phyloP scores from a whole-genome alignment of 1,139 yeast genomes.

The Saccharomycopsis hybrid region DNA sequence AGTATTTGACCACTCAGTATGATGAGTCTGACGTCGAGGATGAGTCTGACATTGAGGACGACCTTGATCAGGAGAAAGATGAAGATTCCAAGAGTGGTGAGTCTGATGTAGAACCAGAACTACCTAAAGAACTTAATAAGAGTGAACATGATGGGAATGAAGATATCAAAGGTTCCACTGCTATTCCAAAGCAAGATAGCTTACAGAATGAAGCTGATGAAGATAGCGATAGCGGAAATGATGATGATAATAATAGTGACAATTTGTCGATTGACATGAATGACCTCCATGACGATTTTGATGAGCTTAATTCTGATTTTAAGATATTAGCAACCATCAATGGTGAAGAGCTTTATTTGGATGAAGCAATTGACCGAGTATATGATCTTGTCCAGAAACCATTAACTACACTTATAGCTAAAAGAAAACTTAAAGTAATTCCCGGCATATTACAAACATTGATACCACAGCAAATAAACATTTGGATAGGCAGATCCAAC shows the following conservation, averaged over 20 bases:
- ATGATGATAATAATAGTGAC: conserved; percentile 21
- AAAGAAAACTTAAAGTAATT: conserved; percentile 30
- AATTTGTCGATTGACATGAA: conserved; percentile 38
- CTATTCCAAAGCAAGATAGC: too few species aligned
- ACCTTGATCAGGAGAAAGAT: conserved; percentile 18
- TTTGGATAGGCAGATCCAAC: conserved; percentile 53
- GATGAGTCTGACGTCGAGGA: conserved; percentile 29
- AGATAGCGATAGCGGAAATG: conserved; percentile 13
- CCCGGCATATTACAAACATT: conserved; percentile 39
- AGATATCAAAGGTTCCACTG: too few species aligned
- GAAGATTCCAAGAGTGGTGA: conserved; percentile 15
- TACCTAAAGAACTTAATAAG: conserved; percentile 12
- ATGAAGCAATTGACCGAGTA: conserved; percentile 33
- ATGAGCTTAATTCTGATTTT: conserved; percentile 30
- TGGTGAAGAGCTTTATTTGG: conserved; percentile 24
- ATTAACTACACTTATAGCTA: conserved; percentile 37
- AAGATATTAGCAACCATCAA: conserved; percentile 9
- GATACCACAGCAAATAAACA: conserved; percentile 63
- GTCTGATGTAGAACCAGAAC: conserved; percentile 15
- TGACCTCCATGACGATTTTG: conserved; percentile 47
- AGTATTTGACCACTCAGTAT: conserved; percentile 66
- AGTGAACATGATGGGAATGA: conserved; percentile 19
- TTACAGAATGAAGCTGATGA: conserved; percentile 20
- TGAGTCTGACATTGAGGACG: conserved; percentile 22
- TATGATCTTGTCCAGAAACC: conserved; percentile 57